Conservation (phyloP, 495 filamentous ascomycete genomes). For the Annulohypoxylon nitens region DNA sequence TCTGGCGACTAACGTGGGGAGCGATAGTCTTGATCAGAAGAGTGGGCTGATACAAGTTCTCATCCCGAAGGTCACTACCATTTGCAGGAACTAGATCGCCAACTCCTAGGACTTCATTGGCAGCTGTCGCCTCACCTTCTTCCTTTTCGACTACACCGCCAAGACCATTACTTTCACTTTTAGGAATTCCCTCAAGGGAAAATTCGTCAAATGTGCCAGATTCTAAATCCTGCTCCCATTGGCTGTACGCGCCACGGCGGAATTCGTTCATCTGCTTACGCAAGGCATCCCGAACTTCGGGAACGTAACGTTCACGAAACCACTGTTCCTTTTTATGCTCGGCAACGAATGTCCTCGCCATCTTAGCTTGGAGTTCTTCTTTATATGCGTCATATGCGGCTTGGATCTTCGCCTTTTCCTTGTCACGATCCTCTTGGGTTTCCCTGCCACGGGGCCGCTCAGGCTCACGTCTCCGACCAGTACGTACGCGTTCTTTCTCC, state of each 20-base stretch:
- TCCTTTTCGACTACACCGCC: slow-evolving; percentile 93
- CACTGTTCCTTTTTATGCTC: slow-evolving; percentile 94
- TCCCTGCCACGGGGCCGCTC: slow-evolving; percentile 81
- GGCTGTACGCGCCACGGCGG: slow-evolving; percentile 76
- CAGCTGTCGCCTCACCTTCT: slow-evolving; percentile 89
- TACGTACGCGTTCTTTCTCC: slow-evolving; percentile 81
- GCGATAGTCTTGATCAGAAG: slow-evolving; percentile 98
- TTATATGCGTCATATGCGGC: slow-evolving; percentile 94
- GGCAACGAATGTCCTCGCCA: slow-evolving; percentile 88
- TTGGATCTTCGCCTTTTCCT: slow-evolving; percentile 90
- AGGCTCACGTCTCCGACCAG: slow-evolving; percentile 78
- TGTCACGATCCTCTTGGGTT: slow-evolving; percentile 85
- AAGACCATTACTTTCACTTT: slow-evolving; percentile 88
- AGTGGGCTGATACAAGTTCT: slow-evolving; percentile 85
- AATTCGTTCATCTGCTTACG: slow-evolving; percentile 78
- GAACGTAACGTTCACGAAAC: slow-evolving; percentile 96
- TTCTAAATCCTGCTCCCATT: slow-evolving; percentile 88
- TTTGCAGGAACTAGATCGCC: slow-evolving; percentile 85
- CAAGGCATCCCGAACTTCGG: slow-evolving; percentile 79
- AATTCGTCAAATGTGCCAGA: slow-evolving; percentile 91
- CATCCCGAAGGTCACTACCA: slow-evolving; percentile 85
- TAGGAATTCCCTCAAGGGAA: slow-evolving; percentile 93
- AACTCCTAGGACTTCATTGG: slow-evolving; percentile 91
- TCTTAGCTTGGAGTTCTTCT: slow-evolving; percentile 90
- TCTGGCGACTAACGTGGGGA: slow-evolving; percentile 93